phyloP scores from a whole-genome alignment of 352 stramenopile species.

The Phytophthora palmivora region DNA sequence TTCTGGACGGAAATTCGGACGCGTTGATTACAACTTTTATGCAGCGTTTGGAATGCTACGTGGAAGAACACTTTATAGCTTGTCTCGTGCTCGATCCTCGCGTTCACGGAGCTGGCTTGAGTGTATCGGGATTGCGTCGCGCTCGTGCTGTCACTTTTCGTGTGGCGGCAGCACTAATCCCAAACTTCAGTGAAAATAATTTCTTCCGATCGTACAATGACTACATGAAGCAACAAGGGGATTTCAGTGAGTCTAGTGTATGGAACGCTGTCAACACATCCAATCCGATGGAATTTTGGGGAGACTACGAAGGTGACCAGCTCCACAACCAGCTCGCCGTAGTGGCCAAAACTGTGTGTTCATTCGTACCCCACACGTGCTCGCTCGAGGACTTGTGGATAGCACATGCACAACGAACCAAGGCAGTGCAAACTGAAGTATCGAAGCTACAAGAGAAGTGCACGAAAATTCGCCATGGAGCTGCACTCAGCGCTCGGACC shows the following conservation, averaged over 20 bases:
- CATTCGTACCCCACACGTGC: slow-evolving; percentile 38
- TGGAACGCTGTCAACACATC: slow-evolving; percentile 46
- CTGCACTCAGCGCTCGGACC: slow-evolving; percentile 4
- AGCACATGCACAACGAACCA: slow-evolving; percentile 5
- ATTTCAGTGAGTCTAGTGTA: slow-evolving; percentile 43
- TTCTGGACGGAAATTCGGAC: slow-evolving; percentile 31
- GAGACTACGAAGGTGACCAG: slow-evolving; percentile 45
- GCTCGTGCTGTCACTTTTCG: slow-evolving; percentile 38
- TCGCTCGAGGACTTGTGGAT: slow-evolving; percentile 41
- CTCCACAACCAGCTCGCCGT: slow-evolving; percentile 40
- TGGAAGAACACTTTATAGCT: slow-evolving; percentile 43
- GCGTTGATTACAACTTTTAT: slow-evolving; percentile 32
- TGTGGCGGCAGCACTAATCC: slow-evolving; percentile 30
- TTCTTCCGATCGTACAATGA: slow-evolving; percentile 56
- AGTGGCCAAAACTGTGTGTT: slow-evolving; percentile 40
- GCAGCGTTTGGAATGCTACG: slow-evolving; percentile 39
- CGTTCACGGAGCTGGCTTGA: slow-evolving; percentile 46
- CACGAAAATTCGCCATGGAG: slow-evolving; percentile 34
- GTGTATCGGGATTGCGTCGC: slow-evolving; percentile 42
- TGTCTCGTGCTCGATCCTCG: slow-evolving; percentile 47
- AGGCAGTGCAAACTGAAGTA: not conserved
- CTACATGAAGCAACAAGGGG: slow-evolving; percentile 48
- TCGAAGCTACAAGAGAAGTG: slow-evolving; percentile 30
- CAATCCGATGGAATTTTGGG: slow-evolving; percentile 46
- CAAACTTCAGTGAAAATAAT: slow-evolving; percentile 39